Evolutionary conservation across 1,139 yeast genomes (phyloP), one percentile per base, ranked within the genome.

Genomic region (Pichia terricola): DNA sequence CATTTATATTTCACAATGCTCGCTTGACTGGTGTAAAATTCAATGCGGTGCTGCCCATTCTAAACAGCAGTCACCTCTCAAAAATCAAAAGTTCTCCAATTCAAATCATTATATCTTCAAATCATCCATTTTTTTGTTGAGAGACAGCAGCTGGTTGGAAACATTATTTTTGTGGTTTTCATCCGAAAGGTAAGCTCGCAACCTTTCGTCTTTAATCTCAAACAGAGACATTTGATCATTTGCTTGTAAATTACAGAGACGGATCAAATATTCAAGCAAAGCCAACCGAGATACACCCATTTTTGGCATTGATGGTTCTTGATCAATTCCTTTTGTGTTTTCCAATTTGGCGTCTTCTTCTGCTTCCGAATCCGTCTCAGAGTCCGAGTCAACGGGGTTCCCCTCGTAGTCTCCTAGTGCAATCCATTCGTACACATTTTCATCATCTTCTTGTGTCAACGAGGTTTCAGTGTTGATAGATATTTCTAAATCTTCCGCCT

Each of bases 181-280:
- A 53, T 84, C 88, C 40, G 75, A 72, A 32, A 85, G 62, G 53
- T 81, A 84, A 2, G 79, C 57, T 8, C 81, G 64, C 25, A 85
- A 64, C 26, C 83, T 71, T 57, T 84, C 94, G 58, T 85, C 94
- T 22, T 74, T 72, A 10, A 80, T 73, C 3, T 73, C 65, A 26
- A 78, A 60, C 7, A 83, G 62, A 1, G 80, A 66, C 31, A 62
- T 66, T 48, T 75, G 79, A 53, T 84, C 91, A 50, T 68, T 74
- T 25, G 73, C 66, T 57, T 85, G 89, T 26, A 84, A 63, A 1
- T 81, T 77, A 28, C 77, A 63, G 5, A 85, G 65, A 40, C 94
- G 66, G 2, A 83, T 57, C 4, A 82, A 53, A 53, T 83, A 83
- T 57, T 85, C 94, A 3, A 84, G 62, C 28, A 83, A 61, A 0